Conservation (phyloP, 345 rosid genomes). For the Zanthoxylum bungeanum region DNA sequence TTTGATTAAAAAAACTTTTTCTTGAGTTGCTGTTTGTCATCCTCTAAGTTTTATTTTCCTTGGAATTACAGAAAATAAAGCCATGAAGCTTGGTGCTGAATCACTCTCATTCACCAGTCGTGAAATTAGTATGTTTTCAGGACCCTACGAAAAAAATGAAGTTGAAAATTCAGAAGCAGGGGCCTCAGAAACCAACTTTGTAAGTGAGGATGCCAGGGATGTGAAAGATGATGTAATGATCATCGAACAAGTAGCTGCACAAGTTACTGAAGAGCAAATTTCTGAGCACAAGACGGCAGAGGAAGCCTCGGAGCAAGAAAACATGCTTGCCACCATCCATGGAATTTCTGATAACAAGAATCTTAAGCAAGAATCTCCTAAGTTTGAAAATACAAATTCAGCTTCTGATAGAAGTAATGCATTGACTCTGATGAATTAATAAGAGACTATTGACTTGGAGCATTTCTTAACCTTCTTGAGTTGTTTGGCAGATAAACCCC, state of each 20-base stretch:
- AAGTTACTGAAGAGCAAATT: constrained; percentile 5
- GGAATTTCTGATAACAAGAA: neutral
- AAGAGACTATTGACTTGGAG: neutral
- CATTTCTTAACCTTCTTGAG: neutral
- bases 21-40: too few species aligned
- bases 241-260: neutral
- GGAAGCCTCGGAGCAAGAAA: constrained; percentile 6
- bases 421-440: neutral
- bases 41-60: neutral
- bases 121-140: constrained; percentile 9
- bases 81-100: constrained; percentile 3
- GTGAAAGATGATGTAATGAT: constrained; percentile 2
- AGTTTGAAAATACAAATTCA: neutral
- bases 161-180: constrained; percentile 1
- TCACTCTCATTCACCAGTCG: neutral
- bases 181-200: neutral
- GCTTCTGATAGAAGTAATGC: constrained; percentile 11
- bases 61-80: neutral
- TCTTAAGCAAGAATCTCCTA: neutral
- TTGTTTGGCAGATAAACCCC: constrained; percentile 4
- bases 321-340: neutral
- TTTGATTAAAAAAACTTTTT: too few species aligned
- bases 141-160: constrained; percentile 4
- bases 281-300: neutral
- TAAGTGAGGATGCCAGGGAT: neutral